A percentile compares a stretch with the other conserved stretches of the same genome.
phyloP scores from a whole-genome alignment of 2,329 filamentous ascomycete species.

The Arthrobotrys iridis region DNA sequence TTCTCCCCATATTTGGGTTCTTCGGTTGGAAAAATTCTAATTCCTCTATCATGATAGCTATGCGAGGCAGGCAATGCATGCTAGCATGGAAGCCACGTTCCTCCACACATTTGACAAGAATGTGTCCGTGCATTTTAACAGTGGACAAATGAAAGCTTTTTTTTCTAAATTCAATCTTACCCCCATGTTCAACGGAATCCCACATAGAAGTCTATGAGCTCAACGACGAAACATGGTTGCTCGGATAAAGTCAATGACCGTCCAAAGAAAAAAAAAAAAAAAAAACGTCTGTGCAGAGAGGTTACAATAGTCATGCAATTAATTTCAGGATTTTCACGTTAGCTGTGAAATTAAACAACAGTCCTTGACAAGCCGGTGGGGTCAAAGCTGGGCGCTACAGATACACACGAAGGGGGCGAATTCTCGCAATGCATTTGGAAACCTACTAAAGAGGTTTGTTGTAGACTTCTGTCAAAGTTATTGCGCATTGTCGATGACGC shows the following conservation, averaged over 20 bases:
- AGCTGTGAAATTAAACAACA: conserved; percentile 39
- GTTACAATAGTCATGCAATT: conserved; percentile 20
- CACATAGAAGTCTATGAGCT: conserved; percentile 37
- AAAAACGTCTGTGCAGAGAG: conserved; percentile 50
- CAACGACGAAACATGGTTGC: conserved; percentile 46
- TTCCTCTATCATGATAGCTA: conserved; percentile 27
- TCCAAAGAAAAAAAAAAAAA: too few species aligned
- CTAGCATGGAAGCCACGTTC: conserved; percentile 48
- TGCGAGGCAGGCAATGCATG: conserved; percentile 35
- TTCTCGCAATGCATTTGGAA: conserved; percentile 20
- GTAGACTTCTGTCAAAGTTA: conserved; percentile 34
- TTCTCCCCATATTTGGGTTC: conserved; percentile 28
- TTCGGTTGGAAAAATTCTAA: conserved; percentile 28
- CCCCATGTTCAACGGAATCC: conserved; percentile 46
- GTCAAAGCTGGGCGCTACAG: conserved; percentile 24
- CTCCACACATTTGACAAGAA: conserved; percentile 18
- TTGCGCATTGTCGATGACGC: conserved; percentile 34
- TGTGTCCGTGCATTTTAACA: conserved; percentile 53
- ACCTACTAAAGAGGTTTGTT: conserved; percentile 1
- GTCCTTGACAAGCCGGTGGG: conserved; percentile 32
- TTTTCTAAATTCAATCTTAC: conserved; percentile 23
- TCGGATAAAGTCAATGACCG: conserved; percentile 47
- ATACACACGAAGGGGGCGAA: not conserved
- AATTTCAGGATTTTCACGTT: conserved; percentile 9
- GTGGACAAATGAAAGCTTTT: conserved; percentile 24